Evolutionary conservation across 2,329 filamentous ascomycete genomes (phyloP).

Genomic region (Allantophomopsis cytisporea): DNA sequence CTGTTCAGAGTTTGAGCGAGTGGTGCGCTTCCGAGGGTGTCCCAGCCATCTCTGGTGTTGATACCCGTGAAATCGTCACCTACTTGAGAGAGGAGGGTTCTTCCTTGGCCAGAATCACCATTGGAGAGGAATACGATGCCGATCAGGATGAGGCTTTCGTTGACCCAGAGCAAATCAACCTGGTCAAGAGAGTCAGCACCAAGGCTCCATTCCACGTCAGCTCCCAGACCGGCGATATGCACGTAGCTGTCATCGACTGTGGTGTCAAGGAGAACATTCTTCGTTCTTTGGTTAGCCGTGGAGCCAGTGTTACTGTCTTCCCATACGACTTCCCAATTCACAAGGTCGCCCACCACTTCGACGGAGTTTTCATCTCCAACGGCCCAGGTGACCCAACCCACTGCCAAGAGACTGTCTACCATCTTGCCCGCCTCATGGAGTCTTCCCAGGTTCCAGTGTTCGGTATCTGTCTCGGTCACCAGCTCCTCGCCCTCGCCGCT

Average conservation of each 20-base stretch:
- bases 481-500: conserved; percentile 80
- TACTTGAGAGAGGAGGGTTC: conserved; percentile 93
- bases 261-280: conserved; percentile 99
- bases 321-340: conserved; percentile 96
- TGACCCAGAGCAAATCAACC: conserved; percentile 91
- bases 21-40: conserved; percentile 97
- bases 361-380: conserved; percentile 98
- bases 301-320: conserved; percentile 86
- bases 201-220: conserved; percentile 96
- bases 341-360: conserved; percentile 95
- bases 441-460: conserved; percentile 84
- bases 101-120: conserved; percentile 83
- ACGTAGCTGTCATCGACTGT: conserved; percentile 92
- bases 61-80: conserved; percentile 93
- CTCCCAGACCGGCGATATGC: conserved; percentile 68
- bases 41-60: conserved; percentile 89
- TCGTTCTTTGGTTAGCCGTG: conserved; percentile 81
- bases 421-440: conserved; percentile 82
- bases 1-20: conserved; percentile 80
- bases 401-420: conserved; percentile 88
- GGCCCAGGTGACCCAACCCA: conserved; percentile 96
- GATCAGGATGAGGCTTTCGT: conserved; percentile 95
- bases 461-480: conserved; percentile 96
- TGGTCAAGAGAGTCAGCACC: conserved; percentile 92
- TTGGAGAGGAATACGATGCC: conserved; percentile 96